Evolutionary conservation across 169 alveolate genomes (phyloP).

Genomic region (Babesia ovis): DNA sequence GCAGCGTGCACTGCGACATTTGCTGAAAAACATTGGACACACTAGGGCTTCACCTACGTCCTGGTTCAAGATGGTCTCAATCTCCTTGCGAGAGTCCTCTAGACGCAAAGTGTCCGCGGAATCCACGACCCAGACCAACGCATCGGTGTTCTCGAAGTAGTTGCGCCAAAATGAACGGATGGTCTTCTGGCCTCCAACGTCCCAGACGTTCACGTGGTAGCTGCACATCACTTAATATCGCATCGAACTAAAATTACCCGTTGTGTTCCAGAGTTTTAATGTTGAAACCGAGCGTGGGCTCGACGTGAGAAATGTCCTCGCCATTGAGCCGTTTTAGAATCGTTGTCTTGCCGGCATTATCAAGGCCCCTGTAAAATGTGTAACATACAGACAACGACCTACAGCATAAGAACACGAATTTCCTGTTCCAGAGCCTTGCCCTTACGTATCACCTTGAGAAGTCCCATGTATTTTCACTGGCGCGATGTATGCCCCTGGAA

Average conservation of each 20-base stretch:
- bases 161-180: constrained; percentile 98
- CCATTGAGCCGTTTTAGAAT: constrained; percentile 91
- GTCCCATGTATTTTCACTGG: constrained; percentile 79
- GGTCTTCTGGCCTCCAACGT: constrained; percentile 99
- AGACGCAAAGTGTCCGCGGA: constrained; percentile 95
- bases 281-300: constrained; percentile 96
- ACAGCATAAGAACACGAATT: constrained; percentile 90
- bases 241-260: constrained; percentile 31
- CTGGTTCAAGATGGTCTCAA: constrained; percentile 88
- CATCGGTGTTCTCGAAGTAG: constrained; percentile 98
- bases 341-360: constrained; percentile 97
- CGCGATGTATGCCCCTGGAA: constrained; percentile 31
- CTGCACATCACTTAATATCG: constrained; percentile 40
- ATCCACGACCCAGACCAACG: constrained; percentile 96
- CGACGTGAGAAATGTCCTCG: constrained; percentile 87
- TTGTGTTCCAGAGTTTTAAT: constrained; percentile 87
- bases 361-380: constrained; percentile 84
- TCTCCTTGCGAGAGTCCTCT: constrained; percentile 93
- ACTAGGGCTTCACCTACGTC: constrained; percentile 89
- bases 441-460: constrained; percentile 88
- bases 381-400: not conserved
- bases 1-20: constrained; percentile 67
- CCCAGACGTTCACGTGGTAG: constrained; percentile 95
- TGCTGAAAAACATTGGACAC: constrained; percentile 51
- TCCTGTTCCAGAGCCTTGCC: constrained; percentile 91